A percentile compares a stretch with the other conserved stretches of the same genome.
These are phyloP conservation scores for Calonectria pauciramosa DNA, from an alignment of 2,329 filamentous ascomycete species.

Conservation along the genomic window DNA sequence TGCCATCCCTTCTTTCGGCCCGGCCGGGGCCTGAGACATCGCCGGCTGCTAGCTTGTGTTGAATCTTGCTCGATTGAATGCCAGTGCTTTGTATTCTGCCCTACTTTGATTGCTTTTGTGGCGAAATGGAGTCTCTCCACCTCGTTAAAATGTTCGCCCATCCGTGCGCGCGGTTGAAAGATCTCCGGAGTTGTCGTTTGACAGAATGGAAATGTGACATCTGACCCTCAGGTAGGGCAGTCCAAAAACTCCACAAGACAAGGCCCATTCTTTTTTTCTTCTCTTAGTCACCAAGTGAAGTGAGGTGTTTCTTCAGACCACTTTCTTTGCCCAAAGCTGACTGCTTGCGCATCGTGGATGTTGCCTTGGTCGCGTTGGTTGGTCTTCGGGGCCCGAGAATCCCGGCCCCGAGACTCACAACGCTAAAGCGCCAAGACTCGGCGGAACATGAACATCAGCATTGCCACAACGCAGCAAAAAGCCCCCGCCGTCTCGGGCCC, in stretches of 20 bases:
- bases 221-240: background rate
- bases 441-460: background rate
- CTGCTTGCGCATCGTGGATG: background rate
- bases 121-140: background rate
- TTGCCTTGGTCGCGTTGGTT: background rate
- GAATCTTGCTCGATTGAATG: too few relatives aligned
- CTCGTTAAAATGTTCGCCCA: background rate
- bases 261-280: background rate
- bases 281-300: background rate
- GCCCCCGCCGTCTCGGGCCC: background rate
- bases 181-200: background rate
- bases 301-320: background rate
- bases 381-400: slow-evolving; percentile 3
- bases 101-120: background rate
- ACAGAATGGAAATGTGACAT: background rate
- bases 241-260: background rate
- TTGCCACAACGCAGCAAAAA: background rate
- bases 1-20: background rate
- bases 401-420: background rate
- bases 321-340: background rate
- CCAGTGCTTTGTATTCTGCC: background rate
- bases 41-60: too few relatives aligned
- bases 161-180: background rate
- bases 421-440: background rate
- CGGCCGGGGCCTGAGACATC: background rate